Evolutionary conservation across 2,329 filamentous ascomycete genomes (phyloP), one percentile per base, ranked within the genome.

Genomic region (Talaromyces funiculosus): DNA sequence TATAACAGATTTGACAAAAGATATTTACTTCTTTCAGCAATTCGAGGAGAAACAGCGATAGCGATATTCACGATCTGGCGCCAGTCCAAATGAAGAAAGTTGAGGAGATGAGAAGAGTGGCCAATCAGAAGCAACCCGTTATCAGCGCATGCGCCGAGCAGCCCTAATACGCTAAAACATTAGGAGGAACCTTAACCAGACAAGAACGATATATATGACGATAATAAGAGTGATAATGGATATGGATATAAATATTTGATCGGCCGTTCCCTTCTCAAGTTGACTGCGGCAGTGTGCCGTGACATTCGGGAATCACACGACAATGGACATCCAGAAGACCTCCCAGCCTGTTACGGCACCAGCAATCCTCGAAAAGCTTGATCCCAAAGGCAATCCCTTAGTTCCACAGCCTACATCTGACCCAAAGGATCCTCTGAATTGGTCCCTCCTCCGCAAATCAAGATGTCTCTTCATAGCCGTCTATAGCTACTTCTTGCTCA

Each of bases 401-500:
- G 20, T n/a, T 2, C 54, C 54, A 35, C 43, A n/a, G 20, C 54
- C 54, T 26, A 57, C 54, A 8, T 43, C 26, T 18, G 37, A 45
- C 26, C 38, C n/a, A 29, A 45, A 45, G 12, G 54, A 57, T 3
- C 54, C 54, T 33, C 26, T 57, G 1, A 57, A 57, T 26, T 57
- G 54, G 54, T 12, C 54, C 0, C 66, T 57, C 1, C 29, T 42
- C 37, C 54, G 54, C 18, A 57, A 57, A 57, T 42, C 37, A 31
- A 45, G 12, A 20, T 57, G 54, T 45, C 54, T 57, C 40, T 31
- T 57, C 37, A 43, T 57, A 33, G 54, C 45, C 16, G 33, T 57
- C 6, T 57, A 57, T 45, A 81, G 79, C 63, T 83, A 84, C 65
- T 84, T 84, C 66, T 71, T 84, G 63, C 83, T 84, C 71, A 84